A percentile compares a stretch with the other conserved stretches of the same genome.
These are phyloP conservation scores for Lactarius vividus DNA, from an alignment of 768 basidiomycete species.

Conservation along the genomic window DNA sequence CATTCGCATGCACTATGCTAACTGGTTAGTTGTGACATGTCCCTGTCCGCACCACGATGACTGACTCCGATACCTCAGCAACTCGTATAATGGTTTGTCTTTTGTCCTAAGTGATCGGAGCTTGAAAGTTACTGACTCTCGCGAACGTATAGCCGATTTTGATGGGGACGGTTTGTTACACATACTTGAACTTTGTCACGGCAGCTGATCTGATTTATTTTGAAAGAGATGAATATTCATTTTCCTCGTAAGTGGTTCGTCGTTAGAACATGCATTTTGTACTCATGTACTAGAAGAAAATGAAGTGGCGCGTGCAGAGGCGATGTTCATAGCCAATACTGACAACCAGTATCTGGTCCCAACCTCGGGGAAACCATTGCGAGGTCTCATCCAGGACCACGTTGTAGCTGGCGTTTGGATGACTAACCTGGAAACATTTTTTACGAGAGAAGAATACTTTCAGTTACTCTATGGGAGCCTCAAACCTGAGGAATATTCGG, in stretches of 20 bases:
- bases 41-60: constrained; percentile 26
- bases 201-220: constrained; percentile 29
- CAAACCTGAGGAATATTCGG: constrained; percentile 77
- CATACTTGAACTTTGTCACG: constrained; percentile 7
- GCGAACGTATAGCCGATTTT: constrained; percentile 66
- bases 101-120: constrained; percentile 10
- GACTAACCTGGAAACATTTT: constrained; percentile 94
- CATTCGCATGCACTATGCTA: constrained; percentile 99
- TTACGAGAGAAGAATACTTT: constrained; percentile 92
- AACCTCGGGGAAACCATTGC: constrained; percentile 95
- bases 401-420: constrained; percentile 99
- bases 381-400: constrained; percentile 98
- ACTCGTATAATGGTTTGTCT: constrained; percentile 89
- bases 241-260: constrained; percentile 76
- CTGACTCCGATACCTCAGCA: constrained; percentile 47
- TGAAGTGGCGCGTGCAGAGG: constrained; percentile 92
- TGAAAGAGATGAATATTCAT: constrained; percentile 97
- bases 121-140: constrained; percentile 17
- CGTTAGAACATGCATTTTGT: neutral
- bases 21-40: constrained; percentile 63
- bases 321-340: constrained; percentile 91
- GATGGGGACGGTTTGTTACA: constrained; percentile 77
- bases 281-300: constrained; percentile 57
- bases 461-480: constrained; percentile 95
- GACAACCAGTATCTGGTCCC: constrained; percentile 99